A percentile compares a stretch with the other conserved stretches of the same genome.
Conservation (phyloP, 2,329 filamentous ascomycete species). For the Massarina eburnea region DNA sequence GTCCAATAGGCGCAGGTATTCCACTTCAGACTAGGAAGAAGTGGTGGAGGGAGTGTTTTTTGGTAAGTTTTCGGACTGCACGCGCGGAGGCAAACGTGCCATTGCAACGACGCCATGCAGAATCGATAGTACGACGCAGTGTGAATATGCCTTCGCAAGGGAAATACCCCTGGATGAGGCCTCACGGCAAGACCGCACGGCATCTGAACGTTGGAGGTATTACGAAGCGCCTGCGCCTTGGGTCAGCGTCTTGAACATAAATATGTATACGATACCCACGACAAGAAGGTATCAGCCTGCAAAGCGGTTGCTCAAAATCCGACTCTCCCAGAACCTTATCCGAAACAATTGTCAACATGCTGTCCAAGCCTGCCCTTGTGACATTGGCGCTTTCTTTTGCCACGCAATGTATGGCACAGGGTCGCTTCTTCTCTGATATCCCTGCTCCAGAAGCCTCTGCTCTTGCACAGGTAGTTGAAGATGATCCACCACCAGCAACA, state of each 20-base stretch:
- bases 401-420: conserved; percentile 6
- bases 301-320: not conserved
- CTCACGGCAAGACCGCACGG: not conserved
- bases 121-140: conserved; percentile 9
- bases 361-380: conserved; percentile 4
- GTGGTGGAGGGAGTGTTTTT: not conserved
- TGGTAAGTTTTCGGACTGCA: not conserved
- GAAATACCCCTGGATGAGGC: not conserved
- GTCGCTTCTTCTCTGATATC: conserved; percentile 7
- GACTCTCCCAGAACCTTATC: not conserved
- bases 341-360: conserved; percentile 2
- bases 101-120: conserved; percentile 1
- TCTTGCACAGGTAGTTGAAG: conserved; percentile 12
- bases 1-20: not conserved
- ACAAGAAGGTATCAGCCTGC: not conserved
- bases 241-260: not conserved
- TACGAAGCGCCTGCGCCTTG: not conserved
- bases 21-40: not conserved
- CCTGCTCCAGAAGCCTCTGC: conserved; percentile 9
- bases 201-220: not conserved
- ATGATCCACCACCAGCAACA: conserved; percentile 4
- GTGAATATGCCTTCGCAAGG: not conserved
- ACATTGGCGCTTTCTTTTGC: conserved; percentile 10
- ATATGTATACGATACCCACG: not conserved
- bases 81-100: not conserved